Evolutionary conservation across 164 flowering plant genomes (phyloP).

Genomic region (Stephania japonica): DNA sequence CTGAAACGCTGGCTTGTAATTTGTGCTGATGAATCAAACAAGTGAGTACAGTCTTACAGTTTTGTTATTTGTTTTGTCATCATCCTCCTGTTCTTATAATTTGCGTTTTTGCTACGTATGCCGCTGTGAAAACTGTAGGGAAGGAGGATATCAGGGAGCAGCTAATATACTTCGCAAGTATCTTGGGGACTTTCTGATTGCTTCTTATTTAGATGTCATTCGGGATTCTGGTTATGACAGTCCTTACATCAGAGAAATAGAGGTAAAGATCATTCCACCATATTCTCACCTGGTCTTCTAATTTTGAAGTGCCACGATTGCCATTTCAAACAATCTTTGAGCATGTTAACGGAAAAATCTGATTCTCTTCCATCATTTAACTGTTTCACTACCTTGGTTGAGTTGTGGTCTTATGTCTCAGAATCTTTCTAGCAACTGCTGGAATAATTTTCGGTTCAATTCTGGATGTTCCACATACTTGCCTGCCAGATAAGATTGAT

Average conservation of each 20-base stretch:
- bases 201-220: slow-evolving; percentile 63
- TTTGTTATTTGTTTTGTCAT: neutral
- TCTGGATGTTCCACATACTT: neutral
- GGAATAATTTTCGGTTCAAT: neutral
- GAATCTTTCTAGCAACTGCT: neutral
- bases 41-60: slow-evolving; percentile 34
- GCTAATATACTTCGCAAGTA: slow-evolving; percentile 73
- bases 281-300: neutral
- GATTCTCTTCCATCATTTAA: neutral
- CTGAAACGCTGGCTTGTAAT: slow-evolving; percentile 81
- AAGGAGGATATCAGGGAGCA: slow-evolving; percentile 49
- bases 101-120: neutral
- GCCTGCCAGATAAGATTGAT: neutral
- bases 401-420: too few species aligned
- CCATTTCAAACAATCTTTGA: neutral
- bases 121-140: slow-evolving; percentile 30
- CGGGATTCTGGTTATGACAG: slow-evolving; percentile 72
- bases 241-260: slow-evolving; percentile 70
- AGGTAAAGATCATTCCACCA: slow-evolving; percentile 38
- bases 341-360: neutral
- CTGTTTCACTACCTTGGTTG: neutral
- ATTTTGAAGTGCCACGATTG: neutral
- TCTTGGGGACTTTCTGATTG: slow-evolving; percentile 85
- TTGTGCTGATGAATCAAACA: slow-evolving; percentile 65
- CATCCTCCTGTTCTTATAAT: neutral